A percentile compares a stretch with the other conserved stretches of the same genome.
phyloP scores from a whole-genome alignment of 2,329 filamentous ascomycete species.

The Fusarium haematococcum region DNA sequence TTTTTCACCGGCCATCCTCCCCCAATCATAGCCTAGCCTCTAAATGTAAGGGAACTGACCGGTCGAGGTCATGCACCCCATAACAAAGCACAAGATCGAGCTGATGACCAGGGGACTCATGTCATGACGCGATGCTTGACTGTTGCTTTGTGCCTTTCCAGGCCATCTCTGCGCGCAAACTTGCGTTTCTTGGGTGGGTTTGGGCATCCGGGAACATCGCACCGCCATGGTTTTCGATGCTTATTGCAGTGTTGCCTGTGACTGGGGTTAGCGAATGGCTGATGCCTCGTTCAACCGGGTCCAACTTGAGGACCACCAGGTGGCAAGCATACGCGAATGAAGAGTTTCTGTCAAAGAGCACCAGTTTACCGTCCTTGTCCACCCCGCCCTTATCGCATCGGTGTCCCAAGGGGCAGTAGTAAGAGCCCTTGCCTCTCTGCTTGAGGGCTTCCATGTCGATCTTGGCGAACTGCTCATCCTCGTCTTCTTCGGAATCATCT shows the following conservation, averaged over 20 bases:
- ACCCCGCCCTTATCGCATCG: conserved; percentile 56
- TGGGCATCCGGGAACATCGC: conserved; percentile 53
- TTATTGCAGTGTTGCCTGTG: conserved; percentile 58
- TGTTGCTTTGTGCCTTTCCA: conserved; percentile 55
- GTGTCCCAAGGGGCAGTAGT: conserved; percentile 51
- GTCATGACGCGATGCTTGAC: conserved; percentile 52
- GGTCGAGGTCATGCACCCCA: conserved; percentile 37
- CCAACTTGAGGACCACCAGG: conserved; percentile 7
- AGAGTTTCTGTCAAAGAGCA: conserved; percentile 57
- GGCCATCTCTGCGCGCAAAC: conserved; percentile 56
- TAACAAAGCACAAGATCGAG: conserved; percentile 26
- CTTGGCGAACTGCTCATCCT: conserved; percentile 50
- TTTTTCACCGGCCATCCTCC: conserved; percentile 36
- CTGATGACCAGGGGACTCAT: conserved; percentile 34
- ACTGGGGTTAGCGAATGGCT: conserved; percentile 30
- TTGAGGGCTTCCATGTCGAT: conserved; percentile 55
- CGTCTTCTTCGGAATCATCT: conserved; percentile 47
- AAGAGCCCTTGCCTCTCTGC: conserved; percentile 54
- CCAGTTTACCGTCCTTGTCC: conserved; percentile 52
- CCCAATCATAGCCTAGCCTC: conserved; percentile 38
- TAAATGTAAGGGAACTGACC: conserved; percentile 40
- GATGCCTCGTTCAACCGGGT: conserved; percentile 3
- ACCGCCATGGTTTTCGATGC: conserved; percentile 56
- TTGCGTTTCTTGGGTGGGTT: conserved; percentile 56
- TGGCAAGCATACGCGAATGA: conserved; percentile 52